Conservation (phyloP, 306 rosid genomes). For the Rosa lucieae region DNA sequence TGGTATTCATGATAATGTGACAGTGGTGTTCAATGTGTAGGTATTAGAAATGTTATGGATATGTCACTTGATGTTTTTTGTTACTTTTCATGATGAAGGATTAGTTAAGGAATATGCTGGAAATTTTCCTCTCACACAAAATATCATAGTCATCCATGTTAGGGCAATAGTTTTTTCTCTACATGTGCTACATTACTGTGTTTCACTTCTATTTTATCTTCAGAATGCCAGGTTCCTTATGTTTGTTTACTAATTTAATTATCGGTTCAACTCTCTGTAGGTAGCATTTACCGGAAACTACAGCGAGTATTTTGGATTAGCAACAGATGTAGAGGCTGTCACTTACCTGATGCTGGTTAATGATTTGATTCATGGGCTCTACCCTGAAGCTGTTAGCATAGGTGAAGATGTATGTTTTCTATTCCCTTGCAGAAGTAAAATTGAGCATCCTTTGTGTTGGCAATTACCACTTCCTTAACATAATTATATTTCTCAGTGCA, state of each 20-base stretch:
- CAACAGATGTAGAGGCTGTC: slow-evolving; percentile 95
- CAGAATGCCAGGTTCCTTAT: background rate
- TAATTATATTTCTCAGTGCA: background rate
- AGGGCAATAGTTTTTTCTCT: background rate
- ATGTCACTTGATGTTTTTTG: background rate
- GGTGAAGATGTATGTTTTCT: slow-evolving; percentile 93
- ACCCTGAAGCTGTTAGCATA: slow-evolving; percentile 78
- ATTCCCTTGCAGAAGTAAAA: slow-evolving; percentile 27
- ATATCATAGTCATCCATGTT: background rate
- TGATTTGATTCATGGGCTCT: slow-evolving; percentile 94
- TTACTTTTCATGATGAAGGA: background rate
- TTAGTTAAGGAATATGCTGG: background rate
- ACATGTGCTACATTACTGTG: background rate
- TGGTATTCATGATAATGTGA: background rate
- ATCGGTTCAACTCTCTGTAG: slow-evolving; percentile 35
- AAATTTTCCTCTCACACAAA: background rate
- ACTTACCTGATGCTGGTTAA: slow-evolving; percentile 93
- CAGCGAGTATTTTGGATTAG: slow-evolving; percentile 76
- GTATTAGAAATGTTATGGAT: background rate
- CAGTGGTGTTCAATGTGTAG: background rate
- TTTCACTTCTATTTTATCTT: background rate
- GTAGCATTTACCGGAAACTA: slow-evolving; percentile 91
- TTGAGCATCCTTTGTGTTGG: slow-evolving; percentile 6
- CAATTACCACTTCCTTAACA: background rate
- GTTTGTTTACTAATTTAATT: background rate